phyloP scores from a whole-genome alignment of 768 basidiomycete species.

The Termitomyces sp. region DNA sequence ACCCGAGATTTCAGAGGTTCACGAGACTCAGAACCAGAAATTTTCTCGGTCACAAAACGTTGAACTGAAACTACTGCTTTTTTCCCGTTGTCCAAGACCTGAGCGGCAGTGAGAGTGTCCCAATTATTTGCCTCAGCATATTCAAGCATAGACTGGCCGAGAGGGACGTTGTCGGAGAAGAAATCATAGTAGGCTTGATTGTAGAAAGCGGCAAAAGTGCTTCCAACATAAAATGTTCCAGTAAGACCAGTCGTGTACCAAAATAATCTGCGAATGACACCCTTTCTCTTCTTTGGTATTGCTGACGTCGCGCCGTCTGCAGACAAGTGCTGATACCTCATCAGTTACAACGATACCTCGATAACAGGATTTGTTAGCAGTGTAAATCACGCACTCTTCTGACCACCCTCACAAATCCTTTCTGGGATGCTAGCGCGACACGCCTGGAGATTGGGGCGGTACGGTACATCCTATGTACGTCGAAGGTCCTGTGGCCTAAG shows the following conservation, averaged over 20 bases:
- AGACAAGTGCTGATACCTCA: constrained; percentile 47
- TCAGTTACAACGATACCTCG: background rate
- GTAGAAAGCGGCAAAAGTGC: constrained; percentile 73
- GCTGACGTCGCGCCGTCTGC: constrained; percentile 41
- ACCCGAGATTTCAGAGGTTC: constrained; percentile 25
- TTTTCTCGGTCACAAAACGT: constrained; percentile 43
- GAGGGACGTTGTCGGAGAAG: constrained; percentile 76
- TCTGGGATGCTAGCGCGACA: constrained; percentile 37
- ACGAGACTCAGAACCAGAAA: constrained; percentile 33
- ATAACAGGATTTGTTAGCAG: background rate
- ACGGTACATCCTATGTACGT: constrained; percentile 43
- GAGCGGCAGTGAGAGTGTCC: constrained; percentile 65
- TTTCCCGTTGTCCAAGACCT: constrained; percentile 49
- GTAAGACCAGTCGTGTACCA: constrained; percentile 62
- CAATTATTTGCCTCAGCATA: constrained; percentile 76
- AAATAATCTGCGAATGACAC: constrained; percentile 52
- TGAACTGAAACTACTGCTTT: constrained; percentile 43
- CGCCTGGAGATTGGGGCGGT: constrained; percentile 52
- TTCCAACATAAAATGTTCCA: constrained; percentile 77
- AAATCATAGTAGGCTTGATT: constrained; percentile 79
- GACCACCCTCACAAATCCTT: constrained; percentile 43
- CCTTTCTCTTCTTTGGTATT: constrained; percentile 46
- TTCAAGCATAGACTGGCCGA: constrained; percentile 71
- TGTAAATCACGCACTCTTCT: constrained; percentile 46
- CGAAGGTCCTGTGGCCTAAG: constrained; percentile 14